These are phyloP conservation scores for Stephanodiscus minutulus DNA, from an alignment of 108 stramenopile genomes.

Conservation along the genomic window DNA sequence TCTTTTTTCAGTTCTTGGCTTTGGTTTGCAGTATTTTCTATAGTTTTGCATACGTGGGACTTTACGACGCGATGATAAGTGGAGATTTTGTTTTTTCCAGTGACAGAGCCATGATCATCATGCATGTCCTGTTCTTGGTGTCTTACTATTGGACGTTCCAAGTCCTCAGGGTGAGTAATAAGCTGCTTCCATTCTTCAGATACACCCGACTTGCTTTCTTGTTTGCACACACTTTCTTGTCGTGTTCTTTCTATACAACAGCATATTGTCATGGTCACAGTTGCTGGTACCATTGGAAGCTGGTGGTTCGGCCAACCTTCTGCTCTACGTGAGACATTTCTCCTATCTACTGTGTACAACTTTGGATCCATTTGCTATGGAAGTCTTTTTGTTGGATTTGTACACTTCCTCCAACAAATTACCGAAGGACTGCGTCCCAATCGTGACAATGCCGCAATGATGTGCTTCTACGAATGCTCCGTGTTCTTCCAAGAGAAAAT, in stretches of 20 bases:
- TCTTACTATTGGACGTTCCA: constrained; percentile 89
- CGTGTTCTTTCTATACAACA: constrained; percentile 30
- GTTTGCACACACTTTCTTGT: neutral
- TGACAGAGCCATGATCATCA: constrained; percentile 35
- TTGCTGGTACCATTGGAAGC: constrained; percentile 83
- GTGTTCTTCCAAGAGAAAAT: constrained; percentile 65
- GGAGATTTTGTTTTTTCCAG: constrained; percentile 51
- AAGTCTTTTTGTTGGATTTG: constrained; percentile 84
- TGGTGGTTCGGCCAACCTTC: constrained; percentile 83
- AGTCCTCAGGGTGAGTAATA: constrained; percentile 70
- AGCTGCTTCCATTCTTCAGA: neutral
- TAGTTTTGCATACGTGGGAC: constrained; percentile 66
- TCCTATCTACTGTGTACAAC: constrained; percentile 60
- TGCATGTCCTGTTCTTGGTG: constrained; percentile 54
- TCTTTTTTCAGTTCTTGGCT: constrained; percentile 73
- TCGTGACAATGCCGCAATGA: constrained; percentile 58
- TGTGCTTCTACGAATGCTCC: constrained; percentile 78
- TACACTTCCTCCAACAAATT: constrained; percentile 71
- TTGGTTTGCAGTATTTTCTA: constrained; percentile 73
- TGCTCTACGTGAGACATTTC: constrained; percentile 51
- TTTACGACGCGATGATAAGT: constrained; percentile 73
- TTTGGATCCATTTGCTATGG: constrained; percentile 92
- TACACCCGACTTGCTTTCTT: neutral
- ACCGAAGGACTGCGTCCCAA: constrained; percentile 69
- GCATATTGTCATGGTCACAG: constrained; percentile 86